Evolutionary conservation across 768 basidiomycete genomes (phyloP), one percentile per base, ranked within the genome.

Genomic region (Auriculariales sp.): DNA sequence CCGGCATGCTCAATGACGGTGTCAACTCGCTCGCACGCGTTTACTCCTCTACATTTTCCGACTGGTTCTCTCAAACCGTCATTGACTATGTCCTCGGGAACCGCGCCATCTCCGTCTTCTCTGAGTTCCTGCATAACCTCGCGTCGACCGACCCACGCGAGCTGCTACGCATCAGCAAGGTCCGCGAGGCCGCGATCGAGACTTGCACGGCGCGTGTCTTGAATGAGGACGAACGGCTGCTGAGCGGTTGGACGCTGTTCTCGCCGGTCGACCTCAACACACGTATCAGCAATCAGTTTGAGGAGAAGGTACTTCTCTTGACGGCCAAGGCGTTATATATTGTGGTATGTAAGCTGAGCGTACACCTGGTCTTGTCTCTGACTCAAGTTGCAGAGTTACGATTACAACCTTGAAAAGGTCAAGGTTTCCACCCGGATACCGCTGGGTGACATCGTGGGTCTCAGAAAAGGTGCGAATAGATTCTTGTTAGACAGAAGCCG

Each of bases 21-120:
- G 80, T 94, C 52, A 99, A 98, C 64, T 95, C 92, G 4, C 67
- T 98, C 15, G 83, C 91, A 28, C 79, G 90, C 57, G 82, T 90
- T 81, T 90, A 82, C 65, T 83, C 84, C 9, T 82, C 88, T 17
- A 84, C 87, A 1, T 90, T 90, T 60, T 81, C 83, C 55, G 95
- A 99, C 65, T 99, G 91, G 84, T 99, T 97, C 65, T 81, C 77
- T 51, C 95, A 99, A 66, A 91, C 93, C 0, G 90, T 94, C 39
- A 92, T 98, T 56, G 87, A 91, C 63, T 93, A 80, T 58, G 78
- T 85, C 71, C 78, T 93, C 47, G 93, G 91, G 25, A 79, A 91
- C 62, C 82, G 93, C 49, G 88, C 83, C 1, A 61, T 81, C 7
- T 73, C 81, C 34, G 90, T 97, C 3, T 98, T 99, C 64, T 83